A percentile compares a stretch with the other conserved stretches of the same genome.
Evolutionary conservation across 768 basidiomycete genomes (phyloP).

Genomic region (Mycena rosella): DNA sequence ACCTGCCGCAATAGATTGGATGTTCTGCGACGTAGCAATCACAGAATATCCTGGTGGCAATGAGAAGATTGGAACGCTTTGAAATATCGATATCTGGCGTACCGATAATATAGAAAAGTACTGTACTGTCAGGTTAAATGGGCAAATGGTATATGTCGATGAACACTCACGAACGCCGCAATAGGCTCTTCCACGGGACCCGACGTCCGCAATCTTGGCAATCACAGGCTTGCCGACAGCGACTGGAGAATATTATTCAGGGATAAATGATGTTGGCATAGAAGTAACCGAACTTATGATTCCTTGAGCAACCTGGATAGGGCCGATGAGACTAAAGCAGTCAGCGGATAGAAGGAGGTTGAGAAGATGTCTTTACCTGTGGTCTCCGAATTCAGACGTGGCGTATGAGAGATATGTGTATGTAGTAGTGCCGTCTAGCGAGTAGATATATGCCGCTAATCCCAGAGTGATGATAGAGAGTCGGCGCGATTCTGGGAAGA

Average conservation of each 20-base stretch:
- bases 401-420: slow-evolving; percentile 73
- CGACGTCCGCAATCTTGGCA: slow-evolving; percentile 80
- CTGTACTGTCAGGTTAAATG: too few species aligned
- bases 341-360: background rate
- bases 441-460: slow-evolving; percentile 82
- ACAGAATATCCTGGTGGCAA: slow-evolving; percentile 58
- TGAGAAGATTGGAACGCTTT: background rate
- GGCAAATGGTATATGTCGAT: too few species aligned
- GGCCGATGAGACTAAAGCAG: slow-evolving; percentile 57
- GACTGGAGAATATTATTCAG: slow-evolving; percentile 40
- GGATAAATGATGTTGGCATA: background rate
- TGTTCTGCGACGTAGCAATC: slow-evolving; percentile 63
- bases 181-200: slow-evolving; percentile 76
- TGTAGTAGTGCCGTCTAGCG: slow-evolving; percentile 78
- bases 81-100: slow-evolving; percentile 36
- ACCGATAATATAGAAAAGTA: slow-evolving; percentile 73
- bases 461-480: slow-evolving; percentile 51
- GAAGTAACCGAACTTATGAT: slow-evolving; percentile 60
- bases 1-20: slow-evolving; percentile 63
- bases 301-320: slow-evolving; percentile 66
- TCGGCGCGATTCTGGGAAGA: slow-evolving; percentile 10
- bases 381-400: slow-evolving; percentile 63
- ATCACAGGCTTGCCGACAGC: slow-evolving; percentile 74
- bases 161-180: slow-evolving; percentile 63
- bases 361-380: slow-evolving; percentile 37